Evolutionary conservation across 305 asterid species (phyloP).

Genomic region (Solanum hybrid): DNA sequence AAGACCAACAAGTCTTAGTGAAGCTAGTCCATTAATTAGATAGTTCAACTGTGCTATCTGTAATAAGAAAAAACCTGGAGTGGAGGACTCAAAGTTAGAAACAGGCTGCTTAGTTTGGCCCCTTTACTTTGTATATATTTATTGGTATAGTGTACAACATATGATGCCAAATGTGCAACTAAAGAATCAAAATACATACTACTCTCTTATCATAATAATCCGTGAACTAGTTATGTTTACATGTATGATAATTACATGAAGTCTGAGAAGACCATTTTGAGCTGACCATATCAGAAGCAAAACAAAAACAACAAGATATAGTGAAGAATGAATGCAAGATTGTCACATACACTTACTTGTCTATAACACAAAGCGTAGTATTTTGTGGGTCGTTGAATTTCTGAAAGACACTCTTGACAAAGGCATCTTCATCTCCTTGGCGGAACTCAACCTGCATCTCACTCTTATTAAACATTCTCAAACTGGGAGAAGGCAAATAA

Average conservation of each 20-base stretch:
- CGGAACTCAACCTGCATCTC: constrained; percentile 55
- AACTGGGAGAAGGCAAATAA: constrained; percentile 57
- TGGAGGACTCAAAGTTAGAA: not conserved
- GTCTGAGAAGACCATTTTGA: not conserved
- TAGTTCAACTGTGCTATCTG: no score
- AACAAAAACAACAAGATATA: not conserved
- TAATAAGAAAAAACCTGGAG: no score
- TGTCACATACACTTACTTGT: constrained; percentile 52
- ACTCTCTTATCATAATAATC: not conserved
- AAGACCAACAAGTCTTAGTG: no score
- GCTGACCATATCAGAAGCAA: not conserved
- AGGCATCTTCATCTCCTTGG: constrained; percentile 67
- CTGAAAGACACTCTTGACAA: constrained; percentile 49
- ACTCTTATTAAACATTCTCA: constrained; percentile 57
- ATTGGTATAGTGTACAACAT: not conserved
- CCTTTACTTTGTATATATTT: not conserved
- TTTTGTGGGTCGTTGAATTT: constrained; percentile 46
- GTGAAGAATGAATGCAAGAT: not conserved
- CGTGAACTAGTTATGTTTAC: not conserved
- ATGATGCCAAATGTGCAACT: not conserved
- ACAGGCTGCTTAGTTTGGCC: not conserved
- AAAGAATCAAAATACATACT: not conserved
- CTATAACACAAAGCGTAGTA: constrained; percentile 55
- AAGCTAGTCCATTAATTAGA: no score
- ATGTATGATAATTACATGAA: not conserved